Percentiles rank a stretch among this genome's conserved stretches.
phyloP scores from a whole-genome alignment of 2,329 filamentous ascomycete species.

The Colletotrichum truncatum region DNA sequence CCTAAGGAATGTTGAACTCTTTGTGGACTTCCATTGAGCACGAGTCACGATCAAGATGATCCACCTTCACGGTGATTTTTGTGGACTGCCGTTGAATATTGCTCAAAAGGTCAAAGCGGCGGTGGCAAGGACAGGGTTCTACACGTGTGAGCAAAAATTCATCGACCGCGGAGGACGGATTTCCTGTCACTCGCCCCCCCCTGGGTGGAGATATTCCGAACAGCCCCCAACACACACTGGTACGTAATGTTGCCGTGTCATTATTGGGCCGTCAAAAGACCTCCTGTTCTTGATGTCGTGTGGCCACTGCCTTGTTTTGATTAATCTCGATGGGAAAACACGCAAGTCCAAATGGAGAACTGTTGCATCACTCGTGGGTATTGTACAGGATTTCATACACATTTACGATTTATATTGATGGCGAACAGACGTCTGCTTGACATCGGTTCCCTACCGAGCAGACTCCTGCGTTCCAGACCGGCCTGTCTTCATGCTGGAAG shows the following conservation, averaged over 20 bases:
- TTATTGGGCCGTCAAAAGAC: neutral
- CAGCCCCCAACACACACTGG: neutral
- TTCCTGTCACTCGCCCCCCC: neutral
- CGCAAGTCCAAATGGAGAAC: neutral
- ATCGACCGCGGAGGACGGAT: constrained; percentile 7
- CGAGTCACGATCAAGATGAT: neutral
- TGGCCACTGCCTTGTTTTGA: constrained; percentile 14
- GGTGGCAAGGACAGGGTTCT: neutral
- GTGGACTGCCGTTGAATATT: neutral
- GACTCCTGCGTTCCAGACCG: neutral
- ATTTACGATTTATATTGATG: neutral
- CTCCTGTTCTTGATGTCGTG: neutral
- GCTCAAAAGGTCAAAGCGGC: neutral
- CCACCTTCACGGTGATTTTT: neutral
- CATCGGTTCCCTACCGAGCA: neutral
- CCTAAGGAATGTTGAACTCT: neutral
- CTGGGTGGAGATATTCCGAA: neutral
- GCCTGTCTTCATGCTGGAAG: neutral
- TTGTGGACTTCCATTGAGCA: neutral
- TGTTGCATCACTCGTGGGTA: constrained; percentile 9
- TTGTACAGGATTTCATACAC: constrained; percentile 25
- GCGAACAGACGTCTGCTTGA: neutral
- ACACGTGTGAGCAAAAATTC: constrained; percentile 2
- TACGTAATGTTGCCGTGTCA: neutral
- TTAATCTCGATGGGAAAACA: constrained; percentile 8